phyloP scores from a whole-genome alignment of 106 monocot species.

The Posidonia australis region DNA sequence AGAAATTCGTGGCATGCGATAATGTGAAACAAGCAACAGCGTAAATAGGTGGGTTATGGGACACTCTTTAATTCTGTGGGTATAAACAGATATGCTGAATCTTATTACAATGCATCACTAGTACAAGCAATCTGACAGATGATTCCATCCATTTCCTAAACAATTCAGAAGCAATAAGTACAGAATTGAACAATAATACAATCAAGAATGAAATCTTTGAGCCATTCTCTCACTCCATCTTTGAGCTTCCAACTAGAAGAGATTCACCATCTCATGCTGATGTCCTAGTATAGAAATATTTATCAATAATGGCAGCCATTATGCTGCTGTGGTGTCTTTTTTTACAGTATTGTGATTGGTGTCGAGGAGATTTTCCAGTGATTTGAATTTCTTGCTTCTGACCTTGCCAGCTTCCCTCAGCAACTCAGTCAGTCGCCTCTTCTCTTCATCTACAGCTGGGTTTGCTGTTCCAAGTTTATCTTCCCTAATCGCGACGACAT shows the following conservation, averaged over 20 bases:
- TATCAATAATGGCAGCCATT: conserved; percentile 5
- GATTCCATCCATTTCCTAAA: neutral
- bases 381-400: conserved; percentile 42
- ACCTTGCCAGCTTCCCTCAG: conserved; percentile 54
- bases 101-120: neutral
- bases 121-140: neutral
- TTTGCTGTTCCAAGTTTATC: conserved; percentile 74
- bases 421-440: conserved; percentile 48
- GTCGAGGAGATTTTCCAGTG: conserved; percentile 46
- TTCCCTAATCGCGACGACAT: conserved; percentile 55
- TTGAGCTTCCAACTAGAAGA: neutral
- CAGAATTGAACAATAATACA: neutral
- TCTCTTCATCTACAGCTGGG: conserved; percentile 72
- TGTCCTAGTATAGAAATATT: neutral
- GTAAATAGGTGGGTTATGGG: too few relatives aligned
- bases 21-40: too few relatives aligned
- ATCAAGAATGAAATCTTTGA: neutral
- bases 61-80: too few relatives aligned
- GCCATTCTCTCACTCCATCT: neutral
- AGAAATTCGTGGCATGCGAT: too few relatives aligned
- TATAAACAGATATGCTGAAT: conserved; percentile 2
- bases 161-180: neutral
- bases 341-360: conserved; percentile 24
- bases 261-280: neutral
- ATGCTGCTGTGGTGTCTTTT: conserved; percentile 15